Evolutionary conservation across 192 early-diverging fungal species (phyloP).

Genomic region (Kappamyces sp.): DNA sequence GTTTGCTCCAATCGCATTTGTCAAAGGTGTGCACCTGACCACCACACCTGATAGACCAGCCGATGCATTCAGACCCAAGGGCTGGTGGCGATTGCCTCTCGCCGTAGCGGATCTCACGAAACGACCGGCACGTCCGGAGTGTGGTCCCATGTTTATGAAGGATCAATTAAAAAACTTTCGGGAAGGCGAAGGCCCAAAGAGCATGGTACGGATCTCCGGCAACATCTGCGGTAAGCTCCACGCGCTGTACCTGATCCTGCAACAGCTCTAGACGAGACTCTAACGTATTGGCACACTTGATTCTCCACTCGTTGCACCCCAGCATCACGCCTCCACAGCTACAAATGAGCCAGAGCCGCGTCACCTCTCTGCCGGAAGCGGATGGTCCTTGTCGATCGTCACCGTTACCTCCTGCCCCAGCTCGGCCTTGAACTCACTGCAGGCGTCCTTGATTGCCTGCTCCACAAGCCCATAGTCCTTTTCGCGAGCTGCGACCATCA

Average conservation of each 20-base stretch:
- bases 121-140: too few relatives aligned
- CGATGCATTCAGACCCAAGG: too few relatives aligned
- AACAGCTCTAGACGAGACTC: constrained; percentile 82
- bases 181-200: constrained; percentile 88
- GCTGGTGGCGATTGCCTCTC: too few relatives aligned
- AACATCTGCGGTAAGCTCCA: constrained; percentile 64
- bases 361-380: constrained; percentile 65
- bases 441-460: constrained; percentile 45
- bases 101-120: too few relatives aligned
- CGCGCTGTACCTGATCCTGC: constrained; percentile 54
- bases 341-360: not conserved
- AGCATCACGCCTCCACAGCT: constrained; percentile 89
- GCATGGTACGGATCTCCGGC: constrained; percentile 80
- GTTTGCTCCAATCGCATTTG: too few relatives aligned
- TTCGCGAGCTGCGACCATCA: constrained; percentile 67
- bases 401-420: constrained; percentile 41
- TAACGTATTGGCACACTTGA: constrained; percentile 84
- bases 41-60: too few relatives aligned
- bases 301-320: constrained; percentile 66
- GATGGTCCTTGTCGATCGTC: constrained; percentile 51
- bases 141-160: not conserved
- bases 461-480: constrained; percentile 61
- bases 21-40: too few relatives aligned
- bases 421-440: constrained; percentile 51
- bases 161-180: constrained; percentile 86